These are phyloP conservation scores for Ceratobasidium theobromae DNA, from an alignment of 1,284 basidiomycete species.

Conservation along the genomic window DNA sequence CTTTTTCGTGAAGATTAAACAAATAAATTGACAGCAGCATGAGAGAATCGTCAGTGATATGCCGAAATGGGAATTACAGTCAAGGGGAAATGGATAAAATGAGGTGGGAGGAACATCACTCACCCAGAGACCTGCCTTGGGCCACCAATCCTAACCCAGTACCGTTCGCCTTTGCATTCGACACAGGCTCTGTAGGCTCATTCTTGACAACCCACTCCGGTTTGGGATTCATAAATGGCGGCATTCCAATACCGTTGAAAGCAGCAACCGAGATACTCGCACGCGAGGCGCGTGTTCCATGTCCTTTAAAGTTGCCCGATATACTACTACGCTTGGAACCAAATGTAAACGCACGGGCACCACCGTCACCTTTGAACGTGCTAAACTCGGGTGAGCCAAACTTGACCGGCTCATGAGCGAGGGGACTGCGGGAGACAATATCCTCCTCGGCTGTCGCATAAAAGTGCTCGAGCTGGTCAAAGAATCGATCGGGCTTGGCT, in stretches of 20 bases:
- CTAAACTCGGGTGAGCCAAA: constrained; percentile 21
- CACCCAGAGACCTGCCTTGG: constrained; percentile 1
- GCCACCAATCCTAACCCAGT: too few species aligned
- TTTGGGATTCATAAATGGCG: constrained; percentile 22
- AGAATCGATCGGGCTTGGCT: constrained; percentile 17
- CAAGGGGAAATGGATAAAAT: neutral
- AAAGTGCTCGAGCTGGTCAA: constrained; percentile 25
- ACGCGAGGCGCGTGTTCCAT: constrained; percentile 16
- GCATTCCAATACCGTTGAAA: constrained; percentile 7
- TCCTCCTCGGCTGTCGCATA: constrained; percentile 14
- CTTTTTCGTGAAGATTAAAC: neutral
- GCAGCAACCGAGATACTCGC: constrained; percentile 23
- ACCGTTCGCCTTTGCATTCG: neutral
- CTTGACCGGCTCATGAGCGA: neutral
- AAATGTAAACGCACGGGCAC: constrained; percentile 18
- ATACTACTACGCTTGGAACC: constrained; percentile 5
- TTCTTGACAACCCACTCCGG: constrained; percentile 23
- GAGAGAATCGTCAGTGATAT: too few species aligned
- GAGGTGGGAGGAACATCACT: neutral
- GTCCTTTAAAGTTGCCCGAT: neutral
- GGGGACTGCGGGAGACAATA: neutral
- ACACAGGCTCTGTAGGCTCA: neutral
- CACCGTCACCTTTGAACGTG: constrained; percentile 24
- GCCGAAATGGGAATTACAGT: neutral
- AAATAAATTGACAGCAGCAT: neutral